phyloP scores from a whole-genome alignment of 345 rosid species.

The Streptanthus diversifolius region DNA sequence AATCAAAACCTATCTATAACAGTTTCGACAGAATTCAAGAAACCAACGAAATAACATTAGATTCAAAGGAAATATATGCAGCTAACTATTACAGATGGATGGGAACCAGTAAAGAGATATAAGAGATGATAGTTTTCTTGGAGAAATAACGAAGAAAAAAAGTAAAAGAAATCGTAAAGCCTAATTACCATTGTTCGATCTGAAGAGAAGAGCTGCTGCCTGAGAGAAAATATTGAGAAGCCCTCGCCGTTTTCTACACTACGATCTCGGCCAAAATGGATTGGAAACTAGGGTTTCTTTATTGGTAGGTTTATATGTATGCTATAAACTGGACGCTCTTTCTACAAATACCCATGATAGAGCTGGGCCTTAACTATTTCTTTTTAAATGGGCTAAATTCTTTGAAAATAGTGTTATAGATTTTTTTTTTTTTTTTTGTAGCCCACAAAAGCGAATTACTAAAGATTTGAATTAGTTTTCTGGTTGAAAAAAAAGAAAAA shows the following conservation, averaged over 20 bases:
- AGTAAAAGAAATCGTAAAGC: not conserved
- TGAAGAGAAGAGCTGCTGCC: not conserved
- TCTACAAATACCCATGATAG: not conserved
- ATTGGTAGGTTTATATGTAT: not conserved
- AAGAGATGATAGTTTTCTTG: not conserved
- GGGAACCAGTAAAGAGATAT: not conserved
- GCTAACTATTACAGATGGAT: not conserved
- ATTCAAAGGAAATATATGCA: not conserved
- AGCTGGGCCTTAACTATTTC: not conserved
- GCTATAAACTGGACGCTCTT: not conserved
- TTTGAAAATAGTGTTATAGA: too few relatives aligned
- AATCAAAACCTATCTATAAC: too few relatives aligned
- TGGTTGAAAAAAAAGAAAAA: too few relatives aligned
- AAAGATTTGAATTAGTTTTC: too few relatives aligned
- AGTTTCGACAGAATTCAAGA: too few relatives aligned
- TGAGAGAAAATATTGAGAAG: not conserved
- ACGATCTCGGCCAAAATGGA: not conserved
- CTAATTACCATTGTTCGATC: conserved; percentile 5
- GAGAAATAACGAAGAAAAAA: not conserved
- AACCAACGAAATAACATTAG: not conserved
- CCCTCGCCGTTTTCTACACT: not conserved
- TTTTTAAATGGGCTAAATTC: not conserved
- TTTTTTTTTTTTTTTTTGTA: too few relatives aligned
- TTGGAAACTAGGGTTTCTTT: conserved; percentile 1
- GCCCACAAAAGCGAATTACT: too few relatives aligned